Base-by-base conservation (phyloP, 768 basidiomycete genomes). In the Tulasnella sp. region DNA sequence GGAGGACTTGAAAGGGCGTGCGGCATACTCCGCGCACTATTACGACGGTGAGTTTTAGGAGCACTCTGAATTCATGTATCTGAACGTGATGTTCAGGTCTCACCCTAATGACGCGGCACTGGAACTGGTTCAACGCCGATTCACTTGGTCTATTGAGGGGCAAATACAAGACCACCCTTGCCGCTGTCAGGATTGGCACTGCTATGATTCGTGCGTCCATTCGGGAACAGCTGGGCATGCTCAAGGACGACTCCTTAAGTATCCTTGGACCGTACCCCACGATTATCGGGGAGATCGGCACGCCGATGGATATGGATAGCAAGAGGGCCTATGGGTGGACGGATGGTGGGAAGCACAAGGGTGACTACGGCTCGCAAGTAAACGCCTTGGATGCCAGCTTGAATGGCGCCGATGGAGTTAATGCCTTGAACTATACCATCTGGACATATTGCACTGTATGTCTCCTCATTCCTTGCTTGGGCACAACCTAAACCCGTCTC, bases 61-160 rank as follows among this genome's bases (percentile, higher is more conserved):
- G 19, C 6, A 2, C 3, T 31, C 2, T 34, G 6, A 15, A 11
- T 49, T 17, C 11, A 11, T 6, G 23, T 55, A 11, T 17, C 21
- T 36, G 6, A 6, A 17, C 32, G 17, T 35, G 6, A n/a, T 23
- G n/a, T 43, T 14, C 15, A 56, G 54, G 93, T 1, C 72, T 97
- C 37, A 98, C 94, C 0, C 77, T 98, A 39, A 74, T 98, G n/a
- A 86, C 87, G 32, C 76, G 88, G 34, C 88, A 92, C 64, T 92
- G 87, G 89, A 84, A 91, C 66, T 84, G 84, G 82, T 86, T 90
- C 76, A 97, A 97, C 64, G 91, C 90, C 2, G 92, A 98, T 69
- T 91, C 93, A 1, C 71, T 99, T 0, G 96, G 94, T 1, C 67
- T 98, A n/a, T 69, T 99, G 32, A 74, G 94, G 17, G 88, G 90